These are phyloP conservation scores for Gnaphalium uliginosum DNA, from an alignment of 129 eudicot genomes.

Conservation along the genomic window DNA sequence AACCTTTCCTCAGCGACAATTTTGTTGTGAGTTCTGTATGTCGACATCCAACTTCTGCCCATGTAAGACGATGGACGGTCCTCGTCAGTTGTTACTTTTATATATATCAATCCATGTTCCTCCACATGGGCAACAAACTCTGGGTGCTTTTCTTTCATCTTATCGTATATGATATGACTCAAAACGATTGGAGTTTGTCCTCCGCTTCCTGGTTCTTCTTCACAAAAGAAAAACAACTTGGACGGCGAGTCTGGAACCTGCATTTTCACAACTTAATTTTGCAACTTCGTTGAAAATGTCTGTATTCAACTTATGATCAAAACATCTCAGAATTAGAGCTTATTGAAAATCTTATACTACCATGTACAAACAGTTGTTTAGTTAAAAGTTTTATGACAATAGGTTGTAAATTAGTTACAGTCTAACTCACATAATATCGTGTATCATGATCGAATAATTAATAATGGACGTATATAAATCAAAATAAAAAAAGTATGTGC, in stretches of 20 bases:
- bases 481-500: background rate
- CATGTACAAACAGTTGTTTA: no score
- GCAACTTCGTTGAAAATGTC: no score
- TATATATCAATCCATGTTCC: conserved; percentile 20
- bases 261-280: background rate
- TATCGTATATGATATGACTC: background rate
- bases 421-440: no score
- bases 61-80: background rate
- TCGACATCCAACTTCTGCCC: conserved; percentile 27
- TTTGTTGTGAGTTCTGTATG: conserved; percentile 22
- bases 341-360: no score
- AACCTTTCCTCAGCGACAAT: conserved; percentile 20
- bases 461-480: no score
- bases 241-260: conserved; percentile 11
- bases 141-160: conserved; percentile 21
- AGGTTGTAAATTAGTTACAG: no score
- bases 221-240: conserved; percentile 29
- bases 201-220: conserved; percentile 29
- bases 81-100: background rate
- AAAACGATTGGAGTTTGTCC: conserved; percentile 27
- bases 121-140: conserved; percentile 19
- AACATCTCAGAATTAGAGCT: no score
- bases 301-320: no score
- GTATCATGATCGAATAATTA: no score
- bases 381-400: no score